These are phyloP conservation scores for Eimeria sp. DNA, from an alignment of 169 alveolate genomes.

Conservation along the genomic window DNA sequence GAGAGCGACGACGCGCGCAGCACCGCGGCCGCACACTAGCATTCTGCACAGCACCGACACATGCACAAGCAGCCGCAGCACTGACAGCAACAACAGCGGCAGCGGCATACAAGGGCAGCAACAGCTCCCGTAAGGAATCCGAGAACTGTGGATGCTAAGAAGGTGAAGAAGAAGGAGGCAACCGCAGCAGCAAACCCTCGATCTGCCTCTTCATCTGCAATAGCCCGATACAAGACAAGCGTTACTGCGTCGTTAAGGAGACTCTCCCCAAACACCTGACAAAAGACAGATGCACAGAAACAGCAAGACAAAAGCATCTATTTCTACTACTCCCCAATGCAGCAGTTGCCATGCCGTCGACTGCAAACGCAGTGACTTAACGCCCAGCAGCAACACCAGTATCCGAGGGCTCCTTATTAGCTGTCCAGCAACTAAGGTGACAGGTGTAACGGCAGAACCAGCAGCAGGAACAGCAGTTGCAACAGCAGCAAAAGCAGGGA, in stretches of 20 bases:
- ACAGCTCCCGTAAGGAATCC: conserved; percentile 65
- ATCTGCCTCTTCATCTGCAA: conserved; percentile 35
- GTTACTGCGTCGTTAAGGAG: conserved; percentile 84
- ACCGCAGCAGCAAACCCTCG: conserved; percentile 50
- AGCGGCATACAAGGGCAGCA: conserved; percentile 48
- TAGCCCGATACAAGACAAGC: conserved; percentile 80
- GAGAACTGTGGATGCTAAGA: conserved; percentile 35
- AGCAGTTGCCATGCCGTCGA: neutral
- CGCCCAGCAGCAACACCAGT: neutral
- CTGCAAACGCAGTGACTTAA: neutral
- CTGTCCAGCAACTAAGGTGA: neutral
- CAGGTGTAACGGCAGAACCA: neutral
- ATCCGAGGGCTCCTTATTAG: neutral
- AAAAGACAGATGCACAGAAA: conserved; percentile 10
- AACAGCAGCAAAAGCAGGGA: neutral
- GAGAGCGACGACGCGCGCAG: neutral
- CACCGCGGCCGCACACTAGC: neutral
- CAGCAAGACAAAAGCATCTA: neutral
- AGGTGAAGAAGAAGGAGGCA: conserved; percentile 71
- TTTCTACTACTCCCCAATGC: conserved; percentile 5
- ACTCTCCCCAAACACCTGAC: conserved; percentile 82
- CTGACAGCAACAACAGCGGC: neutral
- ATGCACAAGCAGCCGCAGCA: neutral
- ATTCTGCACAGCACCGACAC: neutral
- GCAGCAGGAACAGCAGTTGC: neutral